Conservation (phyloP, 306 rosid species). For the Dryas drummondii region DNA sequence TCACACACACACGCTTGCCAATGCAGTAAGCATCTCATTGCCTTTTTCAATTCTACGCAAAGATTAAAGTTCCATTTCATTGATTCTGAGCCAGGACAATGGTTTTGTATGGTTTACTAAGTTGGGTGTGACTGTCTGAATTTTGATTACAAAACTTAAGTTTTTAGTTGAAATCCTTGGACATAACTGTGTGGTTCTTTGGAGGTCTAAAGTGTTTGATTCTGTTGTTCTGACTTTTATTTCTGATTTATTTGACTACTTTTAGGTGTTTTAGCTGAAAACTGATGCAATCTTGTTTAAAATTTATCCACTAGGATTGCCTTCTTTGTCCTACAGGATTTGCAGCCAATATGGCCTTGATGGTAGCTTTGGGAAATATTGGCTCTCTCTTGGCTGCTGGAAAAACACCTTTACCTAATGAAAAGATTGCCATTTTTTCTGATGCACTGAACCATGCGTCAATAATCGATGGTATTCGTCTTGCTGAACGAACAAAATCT, state of each 20-base stretch:
- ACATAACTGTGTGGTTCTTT: not conserved
- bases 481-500: constrained; percentile 69
- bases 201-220: not conserved
- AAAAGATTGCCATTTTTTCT: constrained; percentile 79
- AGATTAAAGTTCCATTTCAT: not conserved
- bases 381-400: constrained; percentile 66
- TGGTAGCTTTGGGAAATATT: constrained; percentile 78
- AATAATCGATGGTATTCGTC: constrained; percentile 89
- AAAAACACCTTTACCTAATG: constrained; percentile 50
- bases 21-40: not conserved
- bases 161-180: not conserved
- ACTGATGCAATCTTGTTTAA: constrained; percentile 48
- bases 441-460: constrained; percentile 89
- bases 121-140: not conserved
- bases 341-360: constrained; percentile 95
- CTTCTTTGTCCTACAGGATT: constrained; percentile 98
- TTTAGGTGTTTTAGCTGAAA: constrained; percentile 18
- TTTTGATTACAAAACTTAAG: not conserved
- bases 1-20: not conserved
- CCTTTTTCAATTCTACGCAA: not conserved
- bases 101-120: not conserved
- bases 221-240: constrained; percentile 2
- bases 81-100: not conserved
- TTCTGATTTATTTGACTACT: not conserved
- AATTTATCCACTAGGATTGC: constrained; percentile 82